A percentile compares a stretch with the other conserved stretches of the same genome.
Conservation (phyloP, 495 filamentous ascomycete genomes). For the Eremomyces bilateralis region DNA sequence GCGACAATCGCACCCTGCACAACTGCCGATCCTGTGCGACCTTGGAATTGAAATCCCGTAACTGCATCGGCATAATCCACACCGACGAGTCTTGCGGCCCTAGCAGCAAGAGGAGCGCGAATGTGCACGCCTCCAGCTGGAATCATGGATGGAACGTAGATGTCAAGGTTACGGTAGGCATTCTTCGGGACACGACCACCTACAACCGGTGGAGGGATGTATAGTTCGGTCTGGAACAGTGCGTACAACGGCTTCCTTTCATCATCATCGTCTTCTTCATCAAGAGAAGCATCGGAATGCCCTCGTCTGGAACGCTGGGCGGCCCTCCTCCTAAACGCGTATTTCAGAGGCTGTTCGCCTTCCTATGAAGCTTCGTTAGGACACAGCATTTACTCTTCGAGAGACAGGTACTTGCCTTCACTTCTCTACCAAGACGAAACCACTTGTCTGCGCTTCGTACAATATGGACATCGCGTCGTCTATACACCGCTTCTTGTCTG, state of each 20-base stretch:
- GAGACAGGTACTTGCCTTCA: constrained; percentile 25
- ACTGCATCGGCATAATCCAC: constrained; percentile 80
- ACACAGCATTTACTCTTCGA: not conserved
- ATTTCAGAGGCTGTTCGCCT: constrained; percentile 59
- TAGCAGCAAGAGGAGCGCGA: constrained; percentile 37
- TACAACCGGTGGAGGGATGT: constrained; percentile 52
- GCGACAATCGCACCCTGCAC: constrained; percentile 57
- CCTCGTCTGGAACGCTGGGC: too few relatives aligned
- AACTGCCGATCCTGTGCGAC: constrained; percentile 61
- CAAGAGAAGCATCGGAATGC: too few relatives aligned
- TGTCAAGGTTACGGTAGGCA: constrained; percentile 66
- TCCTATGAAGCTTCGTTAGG: constrained; percentile 11
- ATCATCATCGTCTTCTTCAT: constrained; percentile 13
- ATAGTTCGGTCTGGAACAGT: constrained; percentile 51
- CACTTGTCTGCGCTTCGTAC: constrained; percentile 62
- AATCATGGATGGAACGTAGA: constrained; percentile 86
- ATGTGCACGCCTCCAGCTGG: constrained; percentile 62
- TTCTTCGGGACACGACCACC: constrained; percentile 66
- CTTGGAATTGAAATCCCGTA: constrained; percentile 71
- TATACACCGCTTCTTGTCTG: constrained; percentile 47
- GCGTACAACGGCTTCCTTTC: constrained; percentile 35
- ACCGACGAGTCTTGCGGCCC: constrained; percentile 53
- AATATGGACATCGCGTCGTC: constrained; percentile 54
- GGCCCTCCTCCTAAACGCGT: too few relatives aligned
- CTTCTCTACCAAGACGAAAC: constrained; percentile 65